phyloP scores from a whole-genome alignment of 306 rosid genomes.

The Glycine tomentella region DNA sequence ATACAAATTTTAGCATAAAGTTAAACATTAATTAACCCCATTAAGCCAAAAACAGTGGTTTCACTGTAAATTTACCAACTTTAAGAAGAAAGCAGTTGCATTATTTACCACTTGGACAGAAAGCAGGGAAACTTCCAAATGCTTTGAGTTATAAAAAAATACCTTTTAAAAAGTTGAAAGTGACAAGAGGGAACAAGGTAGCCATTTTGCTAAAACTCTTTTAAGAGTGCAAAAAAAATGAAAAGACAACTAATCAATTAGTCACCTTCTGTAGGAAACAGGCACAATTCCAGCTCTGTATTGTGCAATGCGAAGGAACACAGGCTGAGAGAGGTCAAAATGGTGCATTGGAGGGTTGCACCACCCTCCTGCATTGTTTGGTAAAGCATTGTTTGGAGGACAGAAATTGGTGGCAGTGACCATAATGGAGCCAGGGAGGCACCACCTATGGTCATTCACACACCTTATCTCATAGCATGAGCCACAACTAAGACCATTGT shows the following conservation, averaged over 20 bases:
- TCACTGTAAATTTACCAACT: constrained; percentile 2
- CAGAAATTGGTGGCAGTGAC: constrained; percentile 99
- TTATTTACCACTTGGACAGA: neutral
- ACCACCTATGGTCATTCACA: constrained; percentile 73
- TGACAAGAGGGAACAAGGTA: constrained; percentile 31
- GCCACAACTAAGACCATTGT: constrained; percentile 92
- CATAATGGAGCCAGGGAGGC: constrained; percentile 88
- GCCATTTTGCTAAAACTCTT: neutral
- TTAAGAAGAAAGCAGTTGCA: neutral
- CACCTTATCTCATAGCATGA: constrained; percentile 91
- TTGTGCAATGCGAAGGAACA: constrained; percentile 90
- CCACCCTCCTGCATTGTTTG: constrained; percentile 94
- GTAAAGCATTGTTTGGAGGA: constrained; percentile 93
- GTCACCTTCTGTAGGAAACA: constrained; percentile 84
- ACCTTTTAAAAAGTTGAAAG: constrained; percentile 2
- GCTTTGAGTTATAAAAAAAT: neutral
- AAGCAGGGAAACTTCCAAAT: constrained; percentile 38
- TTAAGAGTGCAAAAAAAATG: neutral
- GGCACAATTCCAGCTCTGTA: constrained; percentile 95
- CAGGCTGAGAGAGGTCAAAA: constrained; percentile 96
- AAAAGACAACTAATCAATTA: neutral
- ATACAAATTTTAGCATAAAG: no score
- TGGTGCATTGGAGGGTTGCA: constrained; percentile 97
- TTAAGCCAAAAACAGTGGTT: neutral
- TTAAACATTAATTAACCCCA: neutral